Conservation (phyloP, 2,329 filamentous ascomycete species). For the Fusarium chaquense region DNA sequence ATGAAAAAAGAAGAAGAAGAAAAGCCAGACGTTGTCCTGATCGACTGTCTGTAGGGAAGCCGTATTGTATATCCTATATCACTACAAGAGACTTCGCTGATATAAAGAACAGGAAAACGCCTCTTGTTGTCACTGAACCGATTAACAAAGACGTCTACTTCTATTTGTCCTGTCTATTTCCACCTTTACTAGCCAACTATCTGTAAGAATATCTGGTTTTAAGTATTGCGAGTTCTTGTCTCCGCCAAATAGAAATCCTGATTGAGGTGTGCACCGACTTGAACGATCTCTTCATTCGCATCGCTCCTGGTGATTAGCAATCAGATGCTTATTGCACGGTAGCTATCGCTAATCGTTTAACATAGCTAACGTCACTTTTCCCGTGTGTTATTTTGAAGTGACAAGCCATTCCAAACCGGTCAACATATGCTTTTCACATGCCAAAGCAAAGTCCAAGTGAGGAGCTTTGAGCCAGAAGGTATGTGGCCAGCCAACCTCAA, state of each 20-base stretch:
- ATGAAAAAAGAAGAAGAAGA: too few relatives aligned
- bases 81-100: too few relatives aligned
- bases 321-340: not conserved
- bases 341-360: not conserved
- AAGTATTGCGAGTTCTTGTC: not conserved
- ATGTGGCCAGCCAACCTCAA: conserved; percentile 62
- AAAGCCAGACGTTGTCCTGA: too few relatives aligned
- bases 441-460: conserved; percentile 54
- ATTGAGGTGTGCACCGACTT: not conserved
- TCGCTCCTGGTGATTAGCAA: not conserved
- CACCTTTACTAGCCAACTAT: too few relatives aligned
- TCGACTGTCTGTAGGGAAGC: too few relatives aligned
- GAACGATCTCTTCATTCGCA: not conserved
- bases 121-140: too few relatives aligned
- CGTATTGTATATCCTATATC: too few relatives aligned
- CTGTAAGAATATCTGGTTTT: not conserved
- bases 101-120: too few relatives aligned
- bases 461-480: conserved; percentile 65
- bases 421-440: conserved; percentile 58
- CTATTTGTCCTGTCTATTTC: too few relatives aligned
- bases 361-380: not conserved
- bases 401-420: conserved; percentile 58
- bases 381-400: not conserved
- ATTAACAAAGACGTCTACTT: too few relatives aligned
- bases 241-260: not conserved